Base-by-base conservation (phyloP, 495 filamentous ascomycete species). In the Aspergillus steynii region DNA sequence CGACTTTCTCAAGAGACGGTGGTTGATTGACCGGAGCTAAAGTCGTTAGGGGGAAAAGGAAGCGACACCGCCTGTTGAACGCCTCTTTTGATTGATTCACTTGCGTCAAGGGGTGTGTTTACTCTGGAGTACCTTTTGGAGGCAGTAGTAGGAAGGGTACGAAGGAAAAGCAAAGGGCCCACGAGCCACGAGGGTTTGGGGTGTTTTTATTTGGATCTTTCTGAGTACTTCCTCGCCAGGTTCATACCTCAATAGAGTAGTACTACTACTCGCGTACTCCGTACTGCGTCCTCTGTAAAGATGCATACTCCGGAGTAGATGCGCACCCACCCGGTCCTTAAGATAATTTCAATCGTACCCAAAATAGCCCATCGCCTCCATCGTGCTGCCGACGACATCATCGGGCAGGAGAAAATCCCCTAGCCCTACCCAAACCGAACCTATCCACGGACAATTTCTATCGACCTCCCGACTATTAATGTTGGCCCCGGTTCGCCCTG, bases 11-110 rank as follows among this genome's bases (percentile, higher is more conserved):
- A 6, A n/a, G 51, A 4, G 20, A 29, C 26, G 14, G 25, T 53
- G 20, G 15, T 25, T 50, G 28, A 29, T 53, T 31, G 26, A 56
- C 34, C 9, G 54, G 54, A 29, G 56, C 29, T 14, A 56, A 46
- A 45, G 45, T 8, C 54, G 25, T 28, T 26, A 46, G 29, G 32
- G 50, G 50, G 20, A 52, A 20, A 12, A 26, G 5, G 10, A 31
- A 53, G 9, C 14, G 32, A 53, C 37, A 42, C 37, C 37, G 37
- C 37, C 37, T 42, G 9, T 42, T 42, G 31, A 34, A 34, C 6
- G 20, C 20, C 9, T 5, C 31, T 37, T 37, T 10, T 8, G 10
- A 7, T 8, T 37, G 34, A 37, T 37, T 37, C 34, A 37, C 34
- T 37, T 10, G 4, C 34, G 34, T 37, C 34, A 37, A 37, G 34